Conservation (phyloP, 805 yeast genomes). For the Metschnikowia picachoensis region DNA sequence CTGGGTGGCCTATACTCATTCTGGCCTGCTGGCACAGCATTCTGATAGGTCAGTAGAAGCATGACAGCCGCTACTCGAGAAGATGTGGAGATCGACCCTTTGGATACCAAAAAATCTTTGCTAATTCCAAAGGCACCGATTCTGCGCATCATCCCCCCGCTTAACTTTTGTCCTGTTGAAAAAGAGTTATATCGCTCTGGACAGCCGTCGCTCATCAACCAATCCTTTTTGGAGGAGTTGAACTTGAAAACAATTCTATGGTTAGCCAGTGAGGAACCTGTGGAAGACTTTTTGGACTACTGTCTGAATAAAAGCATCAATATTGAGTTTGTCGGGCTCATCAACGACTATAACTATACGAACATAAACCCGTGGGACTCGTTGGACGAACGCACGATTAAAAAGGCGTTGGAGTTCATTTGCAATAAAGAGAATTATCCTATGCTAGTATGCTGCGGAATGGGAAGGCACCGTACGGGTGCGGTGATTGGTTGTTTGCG, state of each 20-base stretch:
- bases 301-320: conserved; percentile 68
- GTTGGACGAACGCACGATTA: conserved; percentile 74
- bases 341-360: conserved; percentile 56
- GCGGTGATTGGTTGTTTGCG: conserved; percentile 93
- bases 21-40: too few species aligned
- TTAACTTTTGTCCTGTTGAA: conserved; percentile 95
- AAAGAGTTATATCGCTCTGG: conserved; percentile 83
- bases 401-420: conserved; percentile 73
- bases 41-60: conserved; percentile 1
- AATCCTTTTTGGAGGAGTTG: conserved; percentile 74
- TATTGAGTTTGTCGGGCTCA: conserved; percentile 78
- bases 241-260: conserved; percentile 79
- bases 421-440: conserved; percentile 76
- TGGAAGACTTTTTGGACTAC: conserved; percentile 79
- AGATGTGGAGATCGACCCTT: conserved; percentile 11
- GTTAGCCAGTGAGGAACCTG: conserved; percentile 96
- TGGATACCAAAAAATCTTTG: conserved; percentile 6
- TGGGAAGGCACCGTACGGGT: conserved; percentile 98
- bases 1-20: neutral
- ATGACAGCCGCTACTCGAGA: conserved; percentile 7
- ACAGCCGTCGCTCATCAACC: conserved; percentile 91
- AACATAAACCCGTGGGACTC: conserved; percentile 93
- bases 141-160: conserved; percentile 80
- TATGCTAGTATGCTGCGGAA: conserved; percentile 88
- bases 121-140: conserved; percentile 48